Evolutionary conservation across 1,284 basidiomycete genomes (phyloP).

Genomic region (Calocybe gambosa): DNA sequence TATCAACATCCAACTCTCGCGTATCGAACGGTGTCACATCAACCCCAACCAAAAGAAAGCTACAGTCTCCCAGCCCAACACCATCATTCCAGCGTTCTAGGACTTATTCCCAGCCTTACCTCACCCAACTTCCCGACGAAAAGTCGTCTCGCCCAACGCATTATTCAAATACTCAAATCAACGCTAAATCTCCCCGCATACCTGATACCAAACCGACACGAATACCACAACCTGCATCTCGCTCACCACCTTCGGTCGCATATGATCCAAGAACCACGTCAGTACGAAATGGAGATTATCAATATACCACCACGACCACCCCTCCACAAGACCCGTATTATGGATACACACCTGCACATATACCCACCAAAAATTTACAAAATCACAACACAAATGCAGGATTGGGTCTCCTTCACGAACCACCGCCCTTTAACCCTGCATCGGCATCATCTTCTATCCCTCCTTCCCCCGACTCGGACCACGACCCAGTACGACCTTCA

Average conservation of each 20-base stretch:
- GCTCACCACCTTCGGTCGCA: slow-evolving; percentile 9
- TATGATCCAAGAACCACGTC: slow-evolving; percentile 10
- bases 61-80: slow-evolving; percentile 15
- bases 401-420: slow-evolving; percentile 45
- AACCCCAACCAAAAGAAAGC: slow-evolving; percentile 17
- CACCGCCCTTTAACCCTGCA: slow-evolving; percentile 35
- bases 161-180: slow-evolving; percentile 16
- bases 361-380: slow-evolving; percentile 24
- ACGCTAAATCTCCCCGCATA: slow-evolving; percentile 22
- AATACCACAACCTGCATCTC: slow-evolving; percentile 29
- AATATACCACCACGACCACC: slow-evolving; percentile 14
- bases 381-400: slow-evolving; percentile 20
- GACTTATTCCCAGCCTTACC: slow-evolving; percentile 59
- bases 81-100: slow-evolving; percentile 35
- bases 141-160: slow-evolving; percentile 25
- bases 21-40: slow-evolving; percentile 11
- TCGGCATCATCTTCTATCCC: slow-evolving; percentile 30
- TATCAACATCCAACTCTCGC: slow-evolving; percentile 16
- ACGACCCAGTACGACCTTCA: slow-evolving; percentile 40
- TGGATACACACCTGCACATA: slow-evolving; percentile 2
- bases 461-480: slow-evolving; percentile 19
- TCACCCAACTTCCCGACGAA: slow-evolving; percentile 25
- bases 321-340: slow-evolving; percentile 1
- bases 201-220: slow-evolving; percentile 30
- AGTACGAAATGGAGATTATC: slow-evolving; percentile 16